Evolutionary conservation across 208 protist genomes (phyloP).

Genomic region (Leishmania tropica): DNA sequence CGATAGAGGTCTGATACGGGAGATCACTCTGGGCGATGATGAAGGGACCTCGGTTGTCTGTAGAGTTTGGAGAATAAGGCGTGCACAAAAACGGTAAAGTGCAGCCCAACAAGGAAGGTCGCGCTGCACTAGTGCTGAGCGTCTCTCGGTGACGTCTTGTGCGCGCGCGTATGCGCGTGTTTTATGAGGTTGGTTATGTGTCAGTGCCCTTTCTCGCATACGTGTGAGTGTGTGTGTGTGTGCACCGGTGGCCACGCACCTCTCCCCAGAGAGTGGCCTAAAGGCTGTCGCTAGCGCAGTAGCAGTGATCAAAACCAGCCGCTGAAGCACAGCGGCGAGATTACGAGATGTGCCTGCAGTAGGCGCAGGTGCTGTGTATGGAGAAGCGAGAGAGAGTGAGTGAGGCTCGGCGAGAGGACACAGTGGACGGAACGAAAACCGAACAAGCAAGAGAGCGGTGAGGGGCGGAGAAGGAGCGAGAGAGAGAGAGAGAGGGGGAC

Average conservation of each 20-base stretch:
- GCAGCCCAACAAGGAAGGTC: background rate
- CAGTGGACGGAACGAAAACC: too few relatives aligned
- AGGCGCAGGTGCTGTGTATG: background rate
- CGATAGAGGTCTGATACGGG: background rate
- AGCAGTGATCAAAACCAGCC: background rate
- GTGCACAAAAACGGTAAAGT: background rate
- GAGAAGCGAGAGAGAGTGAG: background rate
- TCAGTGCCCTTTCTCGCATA: too few relatives aligned
- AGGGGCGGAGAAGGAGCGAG: background rate
- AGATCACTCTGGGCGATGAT: background rate
- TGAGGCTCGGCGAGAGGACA: background rate
- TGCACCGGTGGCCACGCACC: background rate
- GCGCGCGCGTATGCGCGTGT: background rate
- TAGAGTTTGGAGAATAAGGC: background rate
- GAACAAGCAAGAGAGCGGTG: background rate
- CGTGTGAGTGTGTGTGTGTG: background rate
- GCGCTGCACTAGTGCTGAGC: background rate
- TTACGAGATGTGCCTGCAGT: background rate
- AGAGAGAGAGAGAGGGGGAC: too few relatives aligned
- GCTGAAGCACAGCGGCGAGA: background rate
- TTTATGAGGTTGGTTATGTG: background rate
- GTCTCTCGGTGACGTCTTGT: background rate
- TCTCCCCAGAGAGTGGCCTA: background rate
- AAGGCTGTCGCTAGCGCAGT: background rate
- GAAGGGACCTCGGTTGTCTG: background rate